Base-by-base conservation (phyloP, 2,329 filamentous ascomycete genomes). In the Dactylella cylindrospora region DNA sequence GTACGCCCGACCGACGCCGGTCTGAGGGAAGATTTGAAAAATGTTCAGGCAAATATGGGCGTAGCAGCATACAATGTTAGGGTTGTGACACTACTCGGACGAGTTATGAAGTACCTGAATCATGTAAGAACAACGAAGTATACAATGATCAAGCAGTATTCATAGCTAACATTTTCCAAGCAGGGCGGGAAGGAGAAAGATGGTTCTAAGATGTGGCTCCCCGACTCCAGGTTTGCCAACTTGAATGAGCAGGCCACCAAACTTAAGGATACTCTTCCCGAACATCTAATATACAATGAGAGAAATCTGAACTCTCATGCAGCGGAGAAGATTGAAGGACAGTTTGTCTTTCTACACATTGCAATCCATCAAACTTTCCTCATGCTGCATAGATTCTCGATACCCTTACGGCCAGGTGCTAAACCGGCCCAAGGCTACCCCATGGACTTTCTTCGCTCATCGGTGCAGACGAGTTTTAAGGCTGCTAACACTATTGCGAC, bases 311-410 rank as follows among this genome's bases (percentile, higher is more conserved):
- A 88, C 54, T 81, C 85, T 32, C 90, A 97, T 71, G 84, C 85
- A 23, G 90, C 86, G 2, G 88, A 94, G 69, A 85, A 85, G 67
- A 85, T 90, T 59, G 89, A 86, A 2, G 94, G 94, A 70, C 91
- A 96, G 69, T 96, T 95, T 69, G 75, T 97, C 12, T 94, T 96
- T 70, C 76, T 97, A 49, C 93, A 98, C 72, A 86, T 97, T 60
- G 81, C 89, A 23, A 83, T 90, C 66, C 87, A 95, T 68, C 93
- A 97, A 72, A 90, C 90, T 66, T 83, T 88, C 32, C 78, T 97
- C 2, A 96, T 96, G 71, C 80, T 96, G 73, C 90, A 93, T 71
- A 84, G 90, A 28, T 94, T 94, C 69, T 88, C 89, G 1, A 81
- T 93, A 15, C 84, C 88, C 0, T 84, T 13, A 81, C 85, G 4